These are phyloP conservation scores for Thalassiosira livingstoniorum DNA, from an alignment of 352 stramenopile species.

Conservation along the genomic window DNA sequence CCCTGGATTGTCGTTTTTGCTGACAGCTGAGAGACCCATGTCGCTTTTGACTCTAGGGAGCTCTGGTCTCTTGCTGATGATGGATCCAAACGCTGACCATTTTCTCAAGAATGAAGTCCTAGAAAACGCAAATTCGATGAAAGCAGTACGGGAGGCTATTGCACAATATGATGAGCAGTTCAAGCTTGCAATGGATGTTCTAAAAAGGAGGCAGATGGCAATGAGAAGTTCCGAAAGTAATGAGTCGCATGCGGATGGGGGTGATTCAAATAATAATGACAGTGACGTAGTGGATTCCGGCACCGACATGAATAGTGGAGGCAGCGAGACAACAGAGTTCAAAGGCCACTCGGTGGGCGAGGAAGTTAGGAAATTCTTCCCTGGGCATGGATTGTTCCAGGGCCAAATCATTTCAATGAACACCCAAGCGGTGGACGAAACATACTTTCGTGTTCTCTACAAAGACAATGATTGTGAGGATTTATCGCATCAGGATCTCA, in stretches of 20 bases:
- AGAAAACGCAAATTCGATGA: not conserved
- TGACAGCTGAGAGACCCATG: slow-evolving; percentile 9
- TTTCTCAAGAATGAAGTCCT: not conserved
- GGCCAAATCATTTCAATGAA: not conserved
- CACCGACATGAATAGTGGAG: too few species aligned
- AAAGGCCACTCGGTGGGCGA: too few species aligned
- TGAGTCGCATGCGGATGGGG: not conserved
- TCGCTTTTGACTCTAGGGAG: not conserved
- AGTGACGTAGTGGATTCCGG: too few species aligned
- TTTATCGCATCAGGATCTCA: too few species aligned
- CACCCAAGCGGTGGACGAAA: too few species aligned
- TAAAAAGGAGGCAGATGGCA: not conserved
- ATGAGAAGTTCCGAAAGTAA: not conserved
- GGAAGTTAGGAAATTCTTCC: too few species aligned
- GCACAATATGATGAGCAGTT: not conserved
- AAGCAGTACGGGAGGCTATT: not conserved
- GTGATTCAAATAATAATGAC: not conserved
- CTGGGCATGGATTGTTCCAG: not conserved
- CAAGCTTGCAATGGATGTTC: not conserved
- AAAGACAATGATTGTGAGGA: too few species aligned
- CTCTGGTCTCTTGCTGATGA: not conserved
- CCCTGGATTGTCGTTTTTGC: slow-evolving; percentile 6
- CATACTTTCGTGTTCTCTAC: too few species aligned
- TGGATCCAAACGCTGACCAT: not conserved
- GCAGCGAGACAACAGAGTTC: too few species aligned